Evolutionary conservation across 148 eudicot genomes (phyloP).

Genomic region (Gaultheria prostrata): DNA sequence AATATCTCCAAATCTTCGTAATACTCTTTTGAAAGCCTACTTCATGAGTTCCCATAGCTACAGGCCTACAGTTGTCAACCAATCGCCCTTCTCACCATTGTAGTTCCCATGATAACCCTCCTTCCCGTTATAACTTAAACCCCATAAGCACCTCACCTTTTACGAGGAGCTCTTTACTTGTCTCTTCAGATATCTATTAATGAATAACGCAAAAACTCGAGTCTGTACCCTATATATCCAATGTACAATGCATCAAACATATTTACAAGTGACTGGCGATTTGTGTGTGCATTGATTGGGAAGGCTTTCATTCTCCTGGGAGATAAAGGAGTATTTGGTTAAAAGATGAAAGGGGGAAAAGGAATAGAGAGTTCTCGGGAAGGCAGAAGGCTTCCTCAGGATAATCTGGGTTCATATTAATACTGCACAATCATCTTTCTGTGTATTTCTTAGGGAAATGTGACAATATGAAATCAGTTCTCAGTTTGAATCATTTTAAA

Average conservation of each 20-base stretch:
- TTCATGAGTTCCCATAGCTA: not conserved
- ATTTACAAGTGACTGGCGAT: not conserved
- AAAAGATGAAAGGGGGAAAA: not conserved
- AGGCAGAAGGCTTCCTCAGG: slow-evolving; percentile 6
- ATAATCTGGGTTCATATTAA: not conserved
- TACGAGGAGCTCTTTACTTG: not conserved
- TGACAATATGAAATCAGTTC: not conserved
- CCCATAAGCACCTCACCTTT: not conserved
- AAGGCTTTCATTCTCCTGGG: not conserved
- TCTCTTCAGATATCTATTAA: not conserved
- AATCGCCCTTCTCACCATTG: not conserved
- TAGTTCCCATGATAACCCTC: not conserved
- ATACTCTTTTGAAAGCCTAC: not conserved
- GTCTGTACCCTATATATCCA: not conserved
- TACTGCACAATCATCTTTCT: not conserved
- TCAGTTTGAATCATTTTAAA: not conserved
- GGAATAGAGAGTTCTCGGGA: not conserved
- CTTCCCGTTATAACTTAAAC: not conserved
- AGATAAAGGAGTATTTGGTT: not conserved
- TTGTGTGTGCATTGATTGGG: not conserved
- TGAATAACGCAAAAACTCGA: not conserved
- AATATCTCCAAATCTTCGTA: not conserved
- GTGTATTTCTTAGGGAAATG: not conserved
- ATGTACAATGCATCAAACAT: not conserved
- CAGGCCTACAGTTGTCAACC: not conserved